phyloP scores from a whole-genome alignment of 1,284 basidiomycete genomes.

The Moesziomyces globuligerus region DNA sequence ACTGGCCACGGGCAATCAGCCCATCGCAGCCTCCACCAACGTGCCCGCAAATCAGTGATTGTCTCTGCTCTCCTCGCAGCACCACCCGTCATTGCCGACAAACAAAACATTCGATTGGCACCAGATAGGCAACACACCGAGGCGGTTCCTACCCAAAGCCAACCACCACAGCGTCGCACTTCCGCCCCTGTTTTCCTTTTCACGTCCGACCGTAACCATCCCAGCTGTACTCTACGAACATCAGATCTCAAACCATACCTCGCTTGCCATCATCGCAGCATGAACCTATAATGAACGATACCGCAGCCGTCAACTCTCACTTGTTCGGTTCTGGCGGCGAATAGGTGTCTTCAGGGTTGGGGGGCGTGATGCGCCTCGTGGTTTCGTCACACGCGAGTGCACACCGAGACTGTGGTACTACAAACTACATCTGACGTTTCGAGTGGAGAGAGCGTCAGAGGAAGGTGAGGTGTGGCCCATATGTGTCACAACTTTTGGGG shows the following conservation, averaged over 20 bases:
- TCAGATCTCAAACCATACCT: neutral
- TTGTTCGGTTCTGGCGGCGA: neutral
- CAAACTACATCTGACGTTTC: slow-evolving; percentile 38
- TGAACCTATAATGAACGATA: too few species aligned
- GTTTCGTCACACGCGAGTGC: neutral
- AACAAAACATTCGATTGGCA: too few species aligned
- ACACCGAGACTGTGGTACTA: slow-evolving; percentile 23
- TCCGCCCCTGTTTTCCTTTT: too few species aligned
- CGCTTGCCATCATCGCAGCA: too few species aligned
- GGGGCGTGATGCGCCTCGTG: neutral
- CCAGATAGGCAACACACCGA: too few species aligned
- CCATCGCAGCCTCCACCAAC: slow-evolving; percentile 38
- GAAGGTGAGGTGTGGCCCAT: neutral
- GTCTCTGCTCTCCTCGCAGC: neutral
- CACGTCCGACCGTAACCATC: neutral
- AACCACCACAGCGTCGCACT: too few species aligned
- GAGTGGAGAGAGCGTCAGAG: neutral
- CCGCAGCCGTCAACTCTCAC: too few species aligned
- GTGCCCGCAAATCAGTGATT: slow-evolving; percentile 34
- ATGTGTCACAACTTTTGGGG: neutral
- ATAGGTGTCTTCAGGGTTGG: slow-evolving; percentile 11
- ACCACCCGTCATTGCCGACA: neutral
- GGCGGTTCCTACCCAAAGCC: too few species aligned
- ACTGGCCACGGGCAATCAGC: slow-evolving; percentile 45
- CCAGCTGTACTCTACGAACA: neutral